phyloP scores from a whole-genome alignment of 306 rosid species.

The Fragaria vesca region DNA sequence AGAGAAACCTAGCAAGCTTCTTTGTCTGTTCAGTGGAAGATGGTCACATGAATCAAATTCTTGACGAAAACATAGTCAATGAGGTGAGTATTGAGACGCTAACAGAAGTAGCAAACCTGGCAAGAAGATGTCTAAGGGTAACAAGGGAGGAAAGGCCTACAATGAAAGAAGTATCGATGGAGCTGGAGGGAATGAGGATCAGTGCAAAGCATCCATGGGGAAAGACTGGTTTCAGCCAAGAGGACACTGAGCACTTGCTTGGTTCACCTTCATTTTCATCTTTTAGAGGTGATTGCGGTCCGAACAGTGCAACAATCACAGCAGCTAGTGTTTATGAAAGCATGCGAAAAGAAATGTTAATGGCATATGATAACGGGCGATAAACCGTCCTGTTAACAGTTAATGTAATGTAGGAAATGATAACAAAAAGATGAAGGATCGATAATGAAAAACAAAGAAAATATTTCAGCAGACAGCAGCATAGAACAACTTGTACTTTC shows the following conservation, averaged over 20 bases:
- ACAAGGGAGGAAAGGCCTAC: slow-evolving; percentile 16
- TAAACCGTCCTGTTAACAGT: not conserved
- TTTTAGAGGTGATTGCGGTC: not conserved
- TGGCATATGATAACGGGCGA: slow-evolving; percentile 6
- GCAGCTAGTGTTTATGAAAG: slow-evolving; percentile 12
- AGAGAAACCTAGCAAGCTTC: slow-evolving; percentile 16
- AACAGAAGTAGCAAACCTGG: slow-evolving; percentile 6
- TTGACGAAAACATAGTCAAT: slow-evolving; percentile 3
- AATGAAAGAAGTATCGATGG: slow-evolving; percentile 24
- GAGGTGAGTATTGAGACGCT: slow-evolving; percentile 8
- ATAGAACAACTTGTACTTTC: not conserved
- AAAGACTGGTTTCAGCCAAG: not conserved
- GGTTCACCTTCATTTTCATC: not conserved
- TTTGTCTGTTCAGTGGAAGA: slow-evolving; percentile 2
- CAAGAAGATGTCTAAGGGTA: slow-evolving; percentile 17
- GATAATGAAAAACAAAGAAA: not conserved
- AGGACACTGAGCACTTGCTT: slow-evolving; percentile 7
- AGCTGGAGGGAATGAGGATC: slow-evolving; percentile 14
- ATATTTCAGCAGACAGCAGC: not conserved
- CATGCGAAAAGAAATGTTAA: slow-evolving; percentile 18
- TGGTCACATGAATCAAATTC: not conserved
- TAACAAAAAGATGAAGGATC: not conserved
- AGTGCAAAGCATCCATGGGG: slow-evolving; percentile 3
- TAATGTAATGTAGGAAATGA: not conserved
- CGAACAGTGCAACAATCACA: not conserved